phyloP scores from a whole-genome alignment of 108 stramenopile genomes.

The Discostella pseudostelligera region DNA sequence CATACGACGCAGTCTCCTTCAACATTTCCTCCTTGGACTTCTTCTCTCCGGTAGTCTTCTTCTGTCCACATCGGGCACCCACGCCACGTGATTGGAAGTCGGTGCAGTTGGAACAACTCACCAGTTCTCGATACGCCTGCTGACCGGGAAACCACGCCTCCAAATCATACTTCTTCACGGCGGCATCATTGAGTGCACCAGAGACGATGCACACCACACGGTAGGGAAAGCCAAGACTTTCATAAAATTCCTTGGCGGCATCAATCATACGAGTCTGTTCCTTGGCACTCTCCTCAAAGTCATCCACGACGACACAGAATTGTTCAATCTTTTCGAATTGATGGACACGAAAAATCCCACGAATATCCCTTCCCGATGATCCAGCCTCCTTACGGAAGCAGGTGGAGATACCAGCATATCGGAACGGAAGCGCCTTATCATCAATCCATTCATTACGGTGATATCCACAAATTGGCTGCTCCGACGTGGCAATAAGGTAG shows the following conservation, averaged over 20 bases:
- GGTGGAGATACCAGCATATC: conserved; percentile 97
- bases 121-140: conserved; percentile 95
- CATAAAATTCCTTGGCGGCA: conserved; percentile 96
- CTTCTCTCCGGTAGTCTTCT: conserved; percentile 70
- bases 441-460: conserved; percentile 97
- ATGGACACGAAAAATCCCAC: conserved; percentile 99
- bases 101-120: conserved; percentile 99
- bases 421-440: conserved; percentile 71
- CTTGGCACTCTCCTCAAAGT: conserved; percentile 84
- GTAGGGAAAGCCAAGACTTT: conserved; percentile 93
- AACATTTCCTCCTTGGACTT: conserved; percentile 70
- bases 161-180: conserved; percentile 98
- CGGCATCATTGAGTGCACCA: conserved; percentile 97
- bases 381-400: conserved; percentile 99
- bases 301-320: conserved; percentile 95
- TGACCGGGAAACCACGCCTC: conserved; percentile 99
- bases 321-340: conserved; percentile 99
- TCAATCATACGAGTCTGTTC: conserved; percentile 91
- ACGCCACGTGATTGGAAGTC: conserved; percentile 98
- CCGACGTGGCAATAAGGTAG: conserved; percentile 99
- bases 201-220: conserved; percentile 97
- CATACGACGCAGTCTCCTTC: conserved; percentile 78
- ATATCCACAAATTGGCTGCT: conserved; percentile 99
- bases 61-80: conserved; percentile 89
- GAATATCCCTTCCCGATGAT: conserved; percentile 95